These are phyloP conservation scores for Cyclostephanos tholiformis DNA, from an alignment of 108 stramenopile genomes.

Conservation along the genomic window DNA sequence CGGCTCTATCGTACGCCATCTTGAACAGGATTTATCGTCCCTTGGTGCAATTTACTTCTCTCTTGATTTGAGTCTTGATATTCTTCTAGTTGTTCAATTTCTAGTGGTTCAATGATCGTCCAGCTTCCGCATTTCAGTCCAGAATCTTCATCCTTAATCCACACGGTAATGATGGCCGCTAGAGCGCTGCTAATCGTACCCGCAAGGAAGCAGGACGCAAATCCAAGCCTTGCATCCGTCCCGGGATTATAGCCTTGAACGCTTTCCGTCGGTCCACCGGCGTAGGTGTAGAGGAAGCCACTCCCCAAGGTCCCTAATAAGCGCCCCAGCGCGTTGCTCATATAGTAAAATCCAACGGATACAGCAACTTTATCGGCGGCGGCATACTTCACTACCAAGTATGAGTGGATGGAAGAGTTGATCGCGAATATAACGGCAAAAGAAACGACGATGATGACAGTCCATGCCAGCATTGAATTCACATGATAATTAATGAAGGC, in stretches of 20 bases:
- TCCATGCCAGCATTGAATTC: constrained; percentile 64
- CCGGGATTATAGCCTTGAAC: constrained; percentile 61
- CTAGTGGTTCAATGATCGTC: constrained; percentile 23
- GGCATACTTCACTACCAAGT: constrained; percentile 93
- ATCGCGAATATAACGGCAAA: constrained; percentile 94
- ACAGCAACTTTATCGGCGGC: constrained; percentile 88
- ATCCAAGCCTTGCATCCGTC: constrained; percentile 69
- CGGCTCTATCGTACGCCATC: no score
- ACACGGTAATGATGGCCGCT: constrained; percentile 75
- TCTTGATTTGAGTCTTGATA: constrained; percentile 6
- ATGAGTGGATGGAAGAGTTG: constrained; percentile 94
- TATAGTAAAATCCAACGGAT: constrained; percentile 95
- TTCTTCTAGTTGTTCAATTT: constrained; percentile 9
- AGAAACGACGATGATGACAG: constrained; percentile 67
- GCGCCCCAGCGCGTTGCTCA: constrained; percentile 93
- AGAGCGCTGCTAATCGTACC: constrained; percentile 76
- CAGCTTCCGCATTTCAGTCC: constrained; percentile 78
- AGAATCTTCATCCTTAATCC: constrained; percentile 72
- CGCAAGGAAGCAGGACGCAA: constrained; percentile 84
- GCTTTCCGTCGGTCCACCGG: constrained; percentile 60
- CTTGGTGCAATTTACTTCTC: not conserved
- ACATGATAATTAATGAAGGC: constrained; percentile 62
- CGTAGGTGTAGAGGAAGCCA: constrained; percentile 88
- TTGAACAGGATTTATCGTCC: not conserved
- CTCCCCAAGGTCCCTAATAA: constrained; percentile 89